phyloP scores from a whole-genome alignment of 495 filamentous ascomycete species.

The Daldinia caldariorum region DNA sequence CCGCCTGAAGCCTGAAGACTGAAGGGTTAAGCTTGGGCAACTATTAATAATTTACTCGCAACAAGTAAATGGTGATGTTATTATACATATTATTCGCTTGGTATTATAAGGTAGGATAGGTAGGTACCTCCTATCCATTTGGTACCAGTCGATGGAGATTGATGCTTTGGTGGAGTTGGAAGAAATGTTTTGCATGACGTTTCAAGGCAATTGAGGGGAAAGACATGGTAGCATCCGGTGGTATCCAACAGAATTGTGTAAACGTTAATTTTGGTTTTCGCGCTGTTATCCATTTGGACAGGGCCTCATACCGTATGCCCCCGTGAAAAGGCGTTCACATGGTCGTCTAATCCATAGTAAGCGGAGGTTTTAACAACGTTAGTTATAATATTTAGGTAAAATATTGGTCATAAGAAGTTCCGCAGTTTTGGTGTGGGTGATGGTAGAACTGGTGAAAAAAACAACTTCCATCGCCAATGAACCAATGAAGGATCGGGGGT shows the following conservation, averaged over 20 bases:
- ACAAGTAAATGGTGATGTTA: background rate
- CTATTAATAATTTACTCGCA: background rate
- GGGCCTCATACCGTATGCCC: conserved; percentile 8
- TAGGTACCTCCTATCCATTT: too few relatives aligned
- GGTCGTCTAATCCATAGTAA: conserved; percentile 6
- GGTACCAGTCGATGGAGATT: background rate
- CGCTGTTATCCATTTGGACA: conserved; percentile 9
- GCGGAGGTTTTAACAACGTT: conserved; percentile 11
- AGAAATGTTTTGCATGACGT: background rate
- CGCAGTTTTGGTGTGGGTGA: conserved; percentile 5
- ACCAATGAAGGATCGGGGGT: conserved; percentile 22
- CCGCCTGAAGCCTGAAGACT: background rate
- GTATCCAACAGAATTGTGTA: too few relatives aligned
- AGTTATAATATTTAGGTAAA: conserved; percentile 28
- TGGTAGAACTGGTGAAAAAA: conserved; percentile 11
- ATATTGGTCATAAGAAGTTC: conserved; percentile 26
- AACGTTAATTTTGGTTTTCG: too few relatives aligned
- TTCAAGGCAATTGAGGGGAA: background rate
- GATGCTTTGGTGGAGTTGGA: conserved; percentile 1
- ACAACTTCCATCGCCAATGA: conserved; percentile 14
- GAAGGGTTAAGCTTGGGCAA: background rate
- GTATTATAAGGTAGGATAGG: too few relatives aligned
- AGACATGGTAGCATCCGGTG: background rate
- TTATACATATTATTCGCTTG: background rate
- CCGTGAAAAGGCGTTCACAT: conserved; percentile 12